Evolutionary conservation across 2,329 filamentous ascomycete species (phyloP), one percentile per base, ranked within the genome.

Genomic region (Microdochium trichocladiopsis): DNA sequence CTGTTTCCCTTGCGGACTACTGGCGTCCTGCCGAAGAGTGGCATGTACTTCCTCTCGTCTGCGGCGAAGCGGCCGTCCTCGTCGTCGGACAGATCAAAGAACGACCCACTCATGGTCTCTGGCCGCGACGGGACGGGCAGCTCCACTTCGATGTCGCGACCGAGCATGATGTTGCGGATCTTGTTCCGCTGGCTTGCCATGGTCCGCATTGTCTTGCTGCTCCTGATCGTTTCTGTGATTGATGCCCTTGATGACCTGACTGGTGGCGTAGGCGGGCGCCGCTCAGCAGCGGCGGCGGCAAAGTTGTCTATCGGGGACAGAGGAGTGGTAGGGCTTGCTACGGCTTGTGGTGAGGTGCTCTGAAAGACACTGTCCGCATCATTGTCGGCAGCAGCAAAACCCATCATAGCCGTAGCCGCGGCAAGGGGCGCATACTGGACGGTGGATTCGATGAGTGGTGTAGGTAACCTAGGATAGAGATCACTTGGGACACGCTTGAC

Each of bases 41-140:
- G 78, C 74, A 81, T 78, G 28, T 81, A 71, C 41, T 75, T 69
- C 28, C 75, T 71, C 61, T 78, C 76, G 53, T 80, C 76, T 22
- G 69, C 57, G 52, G 77, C 73, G 53, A 74, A 71, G 48, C 72
- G 68, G 53, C 67, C 70, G 23, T 77, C 74, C 12, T 56, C 60
- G 18, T 60, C 62, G 37, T 75, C 70, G 51, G 66, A 63, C 10
- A 66, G 66, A 24, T 68, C 62, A 49, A 69, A 60, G 11, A 52
- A 54, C 2, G 50, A 48, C 3, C 21, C 41, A 33, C 18, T 10
- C 25, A 51, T 37, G 43, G 31, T n/a, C 4, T 8, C 16, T 18
- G 47, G 21, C 21, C 4, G 31, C 31, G 33, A 28, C 16, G 16
- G 23, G 14, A n/a, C 23, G 11, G 54, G 25, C 9, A 36, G 22